Percentiles rank a stretch among this genome's conserved stretches.
Evolutionary conservation across 495 filamentous ascomycete genomes (phyloP).

Genomic region (Xylona heveae): DNA sequence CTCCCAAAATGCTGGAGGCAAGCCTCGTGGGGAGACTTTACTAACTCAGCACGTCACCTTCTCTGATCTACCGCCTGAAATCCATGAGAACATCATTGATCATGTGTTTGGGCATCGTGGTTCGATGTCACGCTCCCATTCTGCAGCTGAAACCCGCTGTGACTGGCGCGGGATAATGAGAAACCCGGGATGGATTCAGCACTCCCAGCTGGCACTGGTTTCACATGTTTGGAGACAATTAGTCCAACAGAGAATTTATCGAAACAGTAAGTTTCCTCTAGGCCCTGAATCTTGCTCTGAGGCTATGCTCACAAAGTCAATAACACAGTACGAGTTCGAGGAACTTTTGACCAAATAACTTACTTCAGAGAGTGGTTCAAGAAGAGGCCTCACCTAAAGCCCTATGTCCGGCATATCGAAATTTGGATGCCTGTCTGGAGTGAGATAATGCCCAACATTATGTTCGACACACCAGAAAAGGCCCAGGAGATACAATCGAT

Average conservation of each 20-base stretch:
- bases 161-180: conserved; percentile 41
- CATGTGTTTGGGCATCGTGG: conserved; percentile 44
- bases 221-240: conserved; percentile 37
- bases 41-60: no score
- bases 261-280: conserved; percentile 28
- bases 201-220: conserved; percentile 43
- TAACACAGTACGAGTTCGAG: conserved; percentile 40
- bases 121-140: conserved; percentile 30
- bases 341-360: conserved; percentile 33
- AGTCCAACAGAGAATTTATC: conserved; percentile 46
- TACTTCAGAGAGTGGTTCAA: conserved; percentile 35
- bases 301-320: neutral
- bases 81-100: conserved; percentile 49
- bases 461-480: conserved; percentile 18
- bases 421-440: conserved; percentile 57
- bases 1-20: no score
- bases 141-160: conserved; percentile 22
- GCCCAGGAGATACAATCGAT: no score
- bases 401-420: conserved; percentile 48
- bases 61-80: conserved; percentile 40
- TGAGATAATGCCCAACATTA: conserved; percentile 21
- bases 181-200: conserved; percentile 41
- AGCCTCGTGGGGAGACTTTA: no score
- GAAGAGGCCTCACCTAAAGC: conserved; percentile 30
- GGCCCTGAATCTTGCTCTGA: conserved; percentile 2